Base-by-base conservation (phyloP, 2,329 filamentous ascomycete species). In the Fusarium drepaniforme region DNA sequence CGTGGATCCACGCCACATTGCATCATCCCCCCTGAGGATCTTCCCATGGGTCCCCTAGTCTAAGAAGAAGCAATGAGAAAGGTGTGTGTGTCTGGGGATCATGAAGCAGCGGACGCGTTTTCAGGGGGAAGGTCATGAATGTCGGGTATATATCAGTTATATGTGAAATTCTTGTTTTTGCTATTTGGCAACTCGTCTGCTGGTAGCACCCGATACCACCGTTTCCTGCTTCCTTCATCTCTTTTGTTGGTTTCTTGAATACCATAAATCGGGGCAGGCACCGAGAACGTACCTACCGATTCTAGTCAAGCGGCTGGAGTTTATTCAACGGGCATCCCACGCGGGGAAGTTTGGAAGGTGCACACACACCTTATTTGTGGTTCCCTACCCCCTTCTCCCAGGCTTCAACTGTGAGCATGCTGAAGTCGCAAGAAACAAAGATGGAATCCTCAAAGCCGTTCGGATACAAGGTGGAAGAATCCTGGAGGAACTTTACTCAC, bases 391-490 rank as follows among this genome's bases (percentile, higher is more conserved):
- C n/a, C 33, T 11, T 59, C 35, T 40, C n/a, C 23, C 15, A 69
- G 44, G 37, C 18, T 60, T 28, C 72, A 72, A 21, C 57, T 53
- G 59, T 33, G 25, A 57, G 30, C 46, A 75, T 75, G 68, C 21
- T 75, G 68, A 74, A 72, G 23, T 61, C 72, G 61, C 65, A 66
- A 53, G 46, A 60, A 21, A 44, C 37, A 30, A 56, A 68, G 23
- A 72, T 74, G 60, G 72, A 56, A n/a, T 21, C 51, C 28, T 3
- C 8, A 8, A 30, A 30, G 5, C 23, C 57, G 1, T 15, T 60
- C 3, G 15, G 37, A 28, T 28, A 38, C 23, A 59, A 8, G 33
- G 9, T 59, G 7, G 21, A 60, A 40, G 12, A 25, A 11, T 28
- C 57, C 7, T 40, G 37, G 23, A 46, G 33, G 7, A 35, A 33